A percentile compares a stretch with the other conserved stretches of the same genome.
Conservation (phyloP, 2,329 filamentous ascomycete species). For the Mycogone perniciosa region DNA sequence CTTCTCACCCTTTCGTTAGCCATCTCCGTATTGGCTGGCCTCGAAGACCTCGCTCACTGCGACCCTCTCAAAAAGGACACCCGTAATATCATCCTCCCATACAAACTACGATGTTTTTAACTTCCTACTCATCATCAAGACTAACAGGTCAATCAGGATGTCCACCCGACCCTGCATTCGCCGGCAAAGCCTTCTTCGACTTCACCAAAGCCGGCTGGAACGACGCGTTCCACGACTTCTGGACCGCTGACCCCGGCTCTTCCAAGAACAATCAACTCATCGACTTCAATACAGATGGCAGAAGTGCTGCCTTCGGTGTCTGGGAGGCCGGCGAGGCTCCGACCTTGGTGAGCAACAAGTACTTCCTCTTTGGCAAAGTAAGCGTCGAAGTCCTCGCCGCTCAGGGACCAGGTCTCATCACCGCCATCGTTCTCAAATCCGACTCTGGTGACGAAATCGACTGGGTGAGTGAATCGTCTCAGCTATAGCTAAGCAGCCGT, state of each 20-base stretch:
- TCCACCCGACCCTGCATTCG: conserved; percentile 61
- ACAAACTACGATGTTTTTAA: background rate
- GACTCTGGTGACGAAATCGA: conserved; percentile 71
- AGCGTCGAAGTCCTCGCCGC: conserved; percentile 64
- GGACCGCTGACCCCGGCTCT: conserved; percentile 28
- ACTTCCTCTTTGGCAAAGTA: conserved; percentile 78
- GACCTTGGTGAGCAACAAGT: conserved; percentile 63
- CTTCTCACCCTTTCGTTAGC: conserved; percentile 4
- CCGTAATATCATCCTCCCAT: conserved; percentile 11
- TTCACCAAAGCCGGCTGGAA: conserved; percentile 55
- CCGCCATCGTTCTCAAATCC: conserved; percentile 68
- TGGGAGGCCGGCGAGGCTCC: conserved; percentile 49
- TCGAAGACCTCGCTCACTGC: conserved; percentile 19
- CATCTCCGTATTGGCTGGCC: conserved; percentile 12
- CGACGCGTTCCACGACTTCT: conserved; percentile 21
- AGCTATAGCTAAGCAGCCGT: background rate
- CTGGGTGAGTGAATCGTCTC: conserved; percentile 20
- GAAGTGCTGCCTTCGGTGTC: conserved; percentile 44
- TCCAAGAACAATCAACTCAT: conserved; percentile 21
- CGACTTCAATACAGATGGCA: conserved; percentile 20
- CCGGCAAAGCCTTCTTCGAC: conserved; percentile 46
- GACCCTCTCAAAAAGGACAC: conserved; percentile 22
- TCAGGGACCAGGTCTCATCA: conserved; percentile 68
- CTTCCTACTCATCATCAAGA: background rate
- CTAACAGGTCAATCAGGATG: conserved; percentile 34